Conservation (phyloP, 495 filamentous ascomycete genomes). For the Hypoxylon intermedium region DNA sequence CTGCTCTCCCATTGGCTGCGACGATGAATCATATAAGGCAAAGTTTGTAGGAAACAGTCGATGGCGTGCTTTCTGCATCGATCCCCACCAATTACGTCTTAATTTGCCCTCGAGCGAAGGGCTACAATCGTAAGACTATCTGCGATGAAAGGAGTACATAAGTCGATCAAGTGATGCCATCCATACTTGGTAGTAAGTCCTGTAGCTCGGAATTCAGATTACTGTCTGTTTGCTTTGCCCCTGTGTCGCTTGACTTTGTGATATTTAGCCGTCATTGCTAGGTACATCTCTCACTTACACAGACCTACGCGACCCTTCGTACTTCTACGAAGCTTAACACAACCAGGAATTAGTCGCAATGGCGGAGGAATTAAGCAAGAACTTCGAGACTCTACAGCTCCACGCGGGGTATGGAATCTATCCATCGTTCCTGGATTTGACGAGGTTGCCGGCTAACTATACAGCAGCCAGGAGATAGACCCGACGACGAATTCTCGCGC, state of each 20-base stretch:
- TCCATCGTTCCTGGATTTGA: not conserved
- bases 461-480: constrained; percentile 78
- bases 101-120: constrained; percentile 2
- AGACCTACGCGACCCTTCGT: not conserved
- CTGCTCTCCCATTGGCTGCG: constrained; percentile 1
- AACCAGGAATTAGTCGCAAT: constrained; percentile 17
- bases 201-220: constrained; percentile 5
- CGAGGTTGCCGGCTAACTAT: constrained; percentile 23
- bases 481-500: constrained; percentile 87
- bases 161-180: constrained; percentile 7
- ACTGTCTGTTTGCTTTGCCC: not conserved
- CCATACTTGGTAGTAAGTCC: constrained; percentile 15
- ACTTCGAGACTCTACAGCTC: constrained; percentile 95
- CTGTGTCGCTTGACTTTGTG: not conserved
- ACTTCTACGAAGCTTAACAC: not conserved
- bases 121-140: constrained; percentile 15
- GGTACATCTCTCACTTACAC: constrained; percentile 12
- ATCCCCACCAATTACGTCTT: constrained; percentile 30
- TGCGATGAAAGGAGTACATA: constrained; percentile 13
- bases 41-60: constrained; percentile 18
- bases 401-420: constrained; percentile 79
- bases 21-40: constrained; percentile 6
- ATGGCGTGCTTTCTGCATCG: constrained; percentile 30
- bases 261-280: constrained; percentile 5
- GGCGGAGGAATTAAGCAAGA: constrained; percentile 50